phyloP scores from a whole-genome alignment of 176 grass and related monocot genomes.

The Oryza australiensis region DNA sequence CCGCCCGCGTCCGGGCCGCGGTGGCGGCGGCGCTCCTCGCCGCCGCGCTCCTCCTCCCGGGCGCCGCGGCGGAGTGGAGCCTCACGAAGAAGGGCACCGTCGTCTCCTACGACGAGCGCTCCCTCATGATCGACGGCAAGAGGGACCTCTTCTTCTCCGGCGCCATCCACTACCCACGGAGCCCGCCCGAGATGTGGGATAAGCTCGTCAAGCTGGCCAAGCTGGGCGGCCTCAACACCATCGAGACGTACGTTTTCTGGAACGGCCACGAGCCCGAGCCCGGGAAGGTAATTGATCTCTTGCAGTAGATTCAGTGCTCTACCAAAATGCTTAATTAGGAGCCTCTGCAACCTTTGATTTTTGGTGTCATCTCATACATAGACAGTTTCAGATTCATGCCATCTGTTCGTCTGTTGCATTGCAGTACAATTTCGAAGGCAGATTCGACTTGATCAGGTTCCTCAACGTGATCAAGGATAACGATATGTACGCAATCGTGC shows the following conservation, averaged over 20 bases:
- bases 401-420: slow-evolving; percentile 6
- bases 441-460: slow-evolving; percentile 61
- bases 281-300: slow-evolving; percentile 54
- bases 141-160: slow-evolving; percentile 89
- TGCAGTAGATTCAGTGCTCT: neutral
- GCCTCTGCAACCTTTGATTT: neutral
- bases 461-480: slow-evolving; percentile 58
- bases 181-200: slow-evolving; percentile 81
- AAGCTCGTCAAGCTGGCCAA: slow-evolving; percentile 57
- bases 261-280: slow-evolving; percentile 76
- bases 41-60: slow-evolving; percentile 21
- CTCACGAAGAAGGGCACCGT: slow-evolving; percentile 37
- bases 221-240: slow-evolving; percentile 77
- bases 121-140: slow-evolving; percentile 69
- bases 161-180: slow-evolving; percentile 88
- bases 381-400: neutral
- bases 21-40: slow-evolving; percentile 1
- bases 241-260: slow-evolving; percentile 92
- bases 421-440: slow-evolving; percentile 81
- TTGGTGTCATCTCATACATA: neutral
- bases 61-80: slow-evolving; percentile 35
- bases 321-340: neutral
- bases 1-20: neutral
- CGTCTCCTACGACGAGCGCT: slow-evolving; percentile 65
- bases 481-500: slow-evolving; percentile 60